A percentile compares a stretch with the other conserved stretches of the same genome.
Evolutionary conservation across 2,329 filamentous ascomycete genomes (phyloP).

Genomic region (Ceratocystis smalleyi): DNA sequence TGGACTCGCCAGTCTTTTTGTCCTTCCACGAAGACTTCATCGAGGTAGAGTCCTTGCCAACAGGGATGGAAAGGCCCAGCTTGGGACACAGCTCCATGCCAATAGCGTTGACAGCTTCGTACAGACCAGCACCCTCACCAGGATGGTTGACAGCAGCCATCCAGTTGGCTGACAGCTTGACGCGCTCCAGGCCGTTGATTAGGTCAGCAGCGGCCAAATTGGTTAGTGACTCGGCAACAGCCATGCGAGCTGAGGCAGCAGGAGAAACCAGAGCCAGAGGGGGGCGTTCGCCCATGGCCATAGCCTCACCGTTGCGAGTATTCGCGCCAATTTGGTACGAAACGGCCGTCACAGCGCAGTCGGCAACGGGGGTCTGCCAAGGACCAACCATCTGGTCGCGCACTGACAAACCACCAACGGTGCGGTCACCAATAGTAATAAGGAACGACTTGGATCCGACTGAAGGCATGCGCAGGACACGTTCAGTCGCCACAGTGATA

Average conservation of each 20-base stretch:
- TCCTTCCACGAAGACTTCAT: conserved; percentile 98
- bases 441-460: conserved; percentile 96
- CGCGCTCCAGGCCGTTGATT: conserved; percentile 56
- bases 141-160: conserved; percentile 94
- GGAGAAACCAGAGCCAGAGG: conserved; percentile 78
- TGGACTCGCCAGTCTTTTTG: conserved; percentile 45
- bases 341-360: conserved; percentile 83
- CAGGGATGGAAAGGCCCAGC: conserved; percentile 84
- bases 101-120: conserved; percentile 85
- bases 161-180: conserved; percentile 93
- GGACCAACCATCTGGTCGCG: conserved; percentile 93
- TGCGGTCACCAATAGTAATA: conserved; percentile 89
- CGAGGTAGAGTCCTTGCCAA: conserved; percentile 95
- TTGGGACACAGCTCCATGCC: conserved; percentile 83
- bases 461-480: conserved; percentile 70
- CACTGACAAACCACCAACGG: conserved; percentile 74
- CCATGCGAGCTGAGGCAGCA: conserved; percentile 86
- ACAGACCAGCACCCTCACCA: conserved; percentile 81
- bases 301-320: conserved; percentile 75
- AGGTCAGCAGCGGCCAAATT: conserved; percentile 70
- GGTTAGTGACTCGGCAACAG: conserved; percentile 82
- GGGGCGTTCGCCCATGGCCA: conserved; percentile 92
- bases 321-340: conserved; percentile 52
- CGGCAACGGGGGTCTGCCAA: conserved; percentile 87
- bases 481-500: conserved; percentile 52